A percentile compares a stretch with the other conserved stretches of the same genome.
Conservation (phyloP, 495 filamentous ascomycete species). For the Talaromyces trachyspermus region DNA sequence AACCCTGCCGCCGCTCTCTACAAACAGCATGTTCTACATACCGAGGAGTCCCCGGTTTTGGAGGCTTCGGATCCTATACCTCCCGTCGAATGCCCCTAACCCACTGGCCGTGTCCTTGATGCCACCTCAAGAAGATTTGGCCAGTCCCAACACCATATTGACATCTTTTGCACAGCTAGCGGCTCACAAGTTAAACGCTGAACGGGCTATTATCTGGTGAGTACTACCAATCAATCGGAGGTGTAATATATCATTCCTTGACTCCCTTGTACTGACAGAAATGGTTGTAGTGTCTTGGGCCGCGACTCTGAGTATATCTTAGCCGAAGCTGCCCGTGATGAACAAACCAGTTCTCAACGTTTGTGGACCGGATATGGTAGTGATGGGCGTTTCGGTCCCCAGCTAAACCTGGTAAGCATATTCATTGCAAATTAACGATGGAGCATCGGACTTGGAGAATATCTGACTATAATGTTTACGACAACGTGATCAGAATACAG, state of each 20-base stretch:
- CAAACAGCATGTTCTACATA: conserved; percentile 6
- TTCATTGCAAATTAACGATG: conserved; percentile 23
- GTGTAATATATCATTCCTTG: no score
- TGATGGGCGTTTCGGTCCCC: background rate
- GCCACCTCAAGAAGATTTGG: conserved; percentile 15
- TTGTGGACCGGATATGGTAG: background rate
- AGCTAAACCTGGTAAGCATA: conserved; percentile 1
- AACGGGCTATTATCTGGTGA: conserved; percentile 38
- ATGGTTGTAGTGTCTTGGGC: conserved; percentile 43
- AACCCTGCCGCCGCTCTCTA: conserved; percentile 12
- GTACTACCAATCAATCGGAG: conserved; percentile 5
- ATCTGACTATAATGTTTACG: background rate
- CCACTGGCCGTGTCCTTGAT: conserved; percentile 5
- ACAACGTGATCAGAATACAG: conserved; percentile 17
- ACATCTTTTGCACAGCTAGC: conserved; percentile 43
- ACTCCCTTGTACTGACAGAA: conserved; percentile 2
- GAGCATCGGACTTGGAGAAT: conserved; percentile 23
- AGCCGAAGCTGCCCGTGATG: conserved; percentile 44
- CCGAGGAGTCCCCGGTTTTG: background rate
- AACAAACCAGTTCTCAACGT: background rate
- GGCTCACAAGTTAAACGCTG: conserved; percentile 40
- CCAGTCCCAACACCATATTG: conserved; percentile 48
- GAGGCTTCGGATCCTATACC: background rate
- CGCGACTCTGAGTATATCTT: conserved; percentile 49
- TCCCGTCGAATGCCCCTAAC: background rate